Evolutionary conservation across 2,329 filamentous ascomycete genomes (phyloP), one percentile per base, ranked within the genome.

Genomic region (Fusarium anthophilum): DNA sequence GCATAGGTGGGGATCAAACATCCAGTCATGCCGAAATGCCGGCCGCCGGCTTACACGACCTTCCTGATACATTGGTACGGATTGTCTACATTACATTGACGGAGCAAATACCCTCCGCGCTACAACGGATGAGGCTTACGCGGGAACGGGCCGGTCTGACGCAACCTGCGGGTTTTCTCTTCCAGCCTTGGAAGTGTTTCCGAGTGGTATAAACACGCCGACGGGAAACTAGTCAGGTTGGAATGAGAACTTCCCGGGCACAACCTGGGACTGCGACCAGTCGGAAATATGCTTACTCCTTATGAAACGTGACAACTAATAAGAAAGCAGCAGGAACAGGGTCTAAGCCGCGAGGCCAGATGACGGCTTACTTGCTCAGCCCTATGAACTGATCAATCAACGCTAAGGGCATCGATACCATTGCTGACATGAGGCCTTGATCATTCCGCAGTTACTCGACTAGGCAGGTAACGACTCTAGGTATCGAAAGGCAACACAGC

Each of bases 81-180:
- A 28, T 58, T 58, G 32, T 24, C 26, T 35, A 32, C 32, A 26
- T 44, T 37, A 22, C 35, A 37, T 38, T 15, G 32, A 30, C 28
- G 41, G 47, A 44, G 41, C 5, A 39, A 55, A 66, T 39, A 35
- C 51, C 26, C 39, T 59, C 59, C 66, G 59, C 47, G 26, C 53
- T 22, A 56, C 18, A 56, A n/a, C 47, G 32, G 44, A 57, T 58
- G 54, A 62, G 37, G 68, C 68, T 67, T 54, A 62, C 45, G 53
- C 53, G 67, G 59, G 60, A 70, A 56, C 67, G 66, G 67, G 59
- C 66, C 67, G 59, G 67, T 70, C 67, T 70, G 59, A 70, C 60
- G 51, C n/a, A 30, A 59, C 20, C 30, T 18, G 26, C 24, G n/a
- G 41, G 38, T 32, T 45, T 38, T 32, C 38, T 45, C 39, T 47